Evolutionary conservation across 78 protist genomes (phyloP).

Genomic region (Protostelium mycophagum): DNA sequence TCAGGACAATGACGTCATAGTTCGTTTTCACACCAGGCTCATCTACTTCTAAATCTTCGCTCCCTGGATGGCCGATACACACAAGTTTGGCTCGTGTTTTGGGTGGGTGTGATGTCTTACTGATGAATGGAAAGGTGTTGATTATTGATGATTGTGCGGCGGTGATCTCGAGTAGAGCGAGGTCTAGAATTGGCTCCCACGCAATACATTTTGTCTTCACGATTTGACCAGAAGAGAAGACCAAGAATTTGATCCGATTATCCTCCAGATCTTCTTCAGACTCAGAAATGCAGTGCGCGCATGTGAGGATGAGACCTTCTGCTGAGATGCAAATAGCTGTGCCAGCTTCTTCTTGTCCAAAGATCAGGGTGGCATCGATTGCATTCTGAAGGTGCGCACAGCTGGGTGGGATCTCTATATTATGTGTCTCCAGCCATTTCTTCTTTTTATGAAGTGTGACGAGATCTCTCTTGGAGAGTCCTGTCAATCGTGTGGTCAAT

Average conservation of each 20-base stretch:
- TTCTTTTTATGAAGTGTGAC: neutral
- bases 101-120: neutral
- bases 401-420: neutral
- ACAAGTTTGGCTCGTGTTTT: neutral
- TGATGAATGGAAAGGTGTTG: neutral
- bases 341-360: neutral
- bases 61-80: neutral
- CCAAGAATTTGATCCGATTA: neutral
- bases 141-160: neutral
- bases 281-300: neutral
- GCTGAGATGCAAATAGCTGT: neutral
- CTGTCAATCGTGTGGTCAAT: neutral
- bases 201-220: neutral
- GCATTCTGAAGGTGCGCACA: neutral
- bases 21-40: neutral
- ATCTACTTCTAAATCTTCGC: neutral
- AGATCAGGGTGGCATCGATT: neutral
- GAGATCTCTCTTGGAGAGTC: neutral
- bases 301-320: neutral
- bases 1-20: neutral
- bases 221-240: neutral
- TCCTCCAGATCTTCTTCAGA: neutral
- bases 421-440: neutral
- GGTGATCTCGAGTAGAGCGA: neutral
- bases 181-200: neutral